Conservation (phyloP, 2,329 filamentous ascomycete species). For the Fusarium camptoceras region DNA sequence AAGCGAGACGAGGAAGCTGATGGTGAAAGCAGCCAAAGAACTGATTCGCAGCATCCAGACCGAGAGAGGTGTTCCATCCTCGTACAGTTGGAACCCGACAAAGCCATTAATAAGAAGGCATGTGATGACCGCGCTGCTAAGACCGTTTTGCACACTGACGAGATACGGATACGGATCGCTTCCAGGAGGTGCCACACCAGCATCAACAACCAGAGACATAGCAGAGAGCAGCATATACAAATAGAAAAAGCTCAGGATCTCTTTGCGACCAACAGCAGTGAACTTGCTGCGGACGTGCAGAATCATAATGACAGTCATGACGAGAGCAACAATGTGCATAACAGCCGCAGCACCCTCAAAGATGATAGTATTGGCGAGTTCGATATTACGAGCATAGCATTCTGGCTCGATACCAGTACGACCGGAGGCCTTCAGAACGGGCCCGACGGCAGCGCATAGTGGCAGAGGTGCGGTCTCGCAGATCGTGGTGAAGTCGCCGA, state of each 20-base stretch:
- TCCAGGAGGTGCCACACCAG: conserved; percentile 88
- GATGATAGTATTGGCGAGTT: conserved; percentile 97
- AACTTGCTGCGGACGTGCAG: conserved; percentile 97
- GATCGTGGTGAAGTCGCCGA: conserved; percentile 89
- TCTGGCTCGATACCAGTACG: conserved; percentile 84
- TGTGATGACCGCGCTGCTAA: conserved; percentile 86
- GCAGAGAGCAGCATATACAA: conserved; percentile 92
- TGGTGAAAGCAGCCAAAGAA: conserved; percentile 83
- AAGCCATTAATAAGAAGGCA: conserved; percentile 97
- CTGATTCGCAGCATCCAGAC: conserved; percentile 90
- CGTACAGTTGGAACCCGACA: conserved; percentile 97
- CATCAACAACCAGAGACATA: conserved; percentile 89
- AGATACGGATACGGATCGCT: conserved; percentile 90
- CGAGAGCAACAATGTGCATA: conserved; percentile 89
- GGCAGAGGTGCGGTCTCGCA: conserved; percentile 88
- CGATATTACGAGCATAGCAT: conserved; percentile 95
- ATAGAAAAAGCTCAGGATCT: conserved; percentile 93
- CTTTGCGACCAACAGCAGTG: conserved; percentile 86
- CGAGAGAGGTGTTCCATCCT: conserved; percentile 92
- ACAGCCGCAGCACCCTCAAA: conserved; percentile 93
- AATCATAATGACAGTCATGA: conserved; percentile 98
- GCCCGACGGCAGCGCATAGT: conserved; percentile 86
- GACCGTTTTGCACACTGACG: conserved; percentile 84
- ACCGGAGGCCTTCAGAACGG: conserved; percentile 74
- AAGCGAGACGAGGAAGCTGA: conserved; percentile 88